phyloP scores from a whole-genome alignment of 441 rosid species.

The Codiaeum variegatum region DNA sequence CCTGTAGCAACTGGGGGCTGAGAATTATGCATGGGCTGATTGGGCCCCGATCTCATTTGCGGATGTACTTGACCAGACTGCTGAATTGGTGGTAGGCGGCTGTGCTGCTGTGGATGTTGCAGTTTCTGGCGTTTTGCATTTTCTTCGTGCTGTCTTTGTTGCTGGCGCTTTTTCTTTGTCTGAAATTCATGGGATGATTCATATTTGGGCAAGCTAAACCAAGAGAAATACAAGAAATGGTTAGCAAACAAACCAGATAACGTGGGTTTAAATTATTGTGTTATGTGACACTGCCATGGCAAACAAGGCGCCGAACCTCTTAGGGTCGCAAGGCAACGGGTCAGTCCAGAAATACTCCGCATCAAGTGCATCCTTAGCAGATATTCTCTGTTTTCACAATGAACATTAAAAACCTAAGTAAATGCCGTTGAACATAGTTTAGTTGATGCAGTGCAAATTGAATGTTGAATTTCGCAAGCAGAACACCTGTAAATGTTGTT shows the following conservation, averaged over 20 bases:
- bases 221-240: conserved; percentile 8
- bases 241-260: background rate
- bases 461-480: conserved; percentile 2
- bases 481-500: background rate
- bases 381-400: conserved; percentile 59
- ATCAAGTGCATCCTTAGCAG: conserved; percentile 94
- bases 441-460: background rate
- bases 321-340: conserved; percentile 94
- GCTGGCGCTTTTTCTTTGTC: conserved; percentile 95
- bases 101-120: conserved; percentile 74
- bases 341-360: conserved; percentile 99
- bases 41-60: conserved; percentile 69
- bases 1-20: conserved; percentile 71
- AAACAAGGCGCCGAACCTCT: conserved; percentile 43
- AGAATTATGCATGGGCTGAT: conserved; percentile 54
- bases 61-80: conserved; percentile 74
- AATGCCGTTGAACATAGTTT: background rate
- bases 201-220: conserved; percentile 78
- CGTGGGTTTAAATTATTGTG: background rate
- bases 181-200: conserved; percentile 97
- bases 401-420: background rate
- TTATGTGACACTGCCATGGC: background rate
- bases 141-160: conserved; percentile 84
- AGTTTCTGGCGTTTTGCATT: conserved; percentile 84
- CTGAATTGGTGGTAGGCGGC: conserved; percentile 81